These are phyloP conservation scores for Zea mays DNA, from an alignment of 176 grass and related monocot species.

Conservation along the genomic window Zm-B73-REFERENCE-NAM-5.0 NC_050101.1:96100501-96101000, in stretches of 20 bases:
- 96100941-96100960: constrained; percentile 83
- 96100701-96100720: neutral
- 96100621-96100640: constrained; percentile 2
- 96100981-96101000: constrained; percentile 16
- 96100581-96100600: constrained; percentile 57
- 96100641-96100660: constrained; percentile 3
- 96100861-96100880: constrained; percentile 12
- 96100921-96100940: constrained; percentile 96
- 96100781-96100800: neutral
- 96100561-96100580: constrained; percentile 95
- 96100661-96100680: neutral
- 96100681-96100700: neutral
- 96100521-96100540: constrained; percentile 95
- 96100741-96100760: neutral
- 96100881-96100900: constrained; percentile 89
- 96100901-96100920: constrained; percentile 95
- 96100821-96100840: neutral
- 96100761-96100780: neutral
- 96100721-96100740: neutral
- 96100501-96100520: constrained; percentile 21
- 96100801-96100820: neutral
- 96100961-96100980: constrained; percentile 63
- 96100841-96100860: constrained; percentile 1
- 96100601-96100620: neutral
- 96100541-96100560: constrained; percentile 96